Conservation (phyloP, 225 moss, liverwort and hornwort species). For the Anthoceros angustus region DNA sequence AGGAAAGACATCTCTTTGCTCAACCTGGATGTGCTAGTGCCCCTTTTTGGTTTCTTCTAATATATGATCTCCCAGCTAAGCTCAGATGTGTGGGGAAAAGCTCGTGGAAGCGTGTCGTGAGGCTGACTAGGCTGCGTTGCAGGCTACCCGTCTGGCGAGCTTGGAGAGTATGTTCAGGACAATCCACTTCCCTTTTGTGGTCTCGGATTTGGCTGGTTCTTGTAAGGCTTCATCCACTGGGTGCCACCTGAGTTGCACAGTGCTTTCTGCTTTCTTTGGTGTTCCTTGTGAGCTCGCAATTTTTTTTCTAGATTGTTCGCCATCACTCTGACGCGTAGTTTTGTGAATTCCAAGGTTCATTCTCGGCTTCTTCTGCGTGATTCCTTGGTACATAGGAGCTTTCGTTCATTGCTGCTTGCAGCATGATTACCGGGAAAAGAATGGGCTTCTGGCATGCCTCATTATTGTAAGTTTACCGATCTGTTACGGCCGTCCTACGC, state of each 20-base stretch:
- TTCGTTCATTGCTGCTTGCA: constrained; percentile 61
- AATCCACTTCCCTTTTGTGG: constrained; percentile 67
- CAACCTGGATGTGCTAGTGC: background rate
- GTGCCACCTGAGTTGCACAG: background rate
- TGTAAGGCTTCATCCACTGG: constrained; percentile 18
- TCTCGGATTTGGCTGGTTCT: constrained; percentile 79
- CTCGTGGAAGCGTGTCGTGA: background rate
- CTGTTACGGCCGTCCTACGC: background rate
- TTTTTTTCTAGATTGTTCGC: too few relatives aligned
- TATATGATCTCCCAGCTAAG: background rate
- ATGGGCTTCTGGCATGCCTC: constrained; percentile 61
- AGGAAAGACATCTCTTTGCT: background rate
- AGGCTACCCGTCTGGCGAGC: constrained; percentile 37
- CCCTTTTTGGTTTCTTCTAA: background rate
- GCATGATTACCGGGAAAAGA: constrained; percentile 54
- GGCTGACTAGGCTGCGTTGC: constrained; percentile 7
- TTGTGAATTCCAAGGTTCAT: constrained; percentile 31
- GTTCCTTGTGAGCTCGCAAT: background rate
- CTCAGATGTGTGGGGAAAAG: constrained; percentile 6
- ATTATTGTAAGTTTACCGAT: constrained; percentile 27
- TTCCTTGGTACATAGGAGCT: constrained; percentile 88
- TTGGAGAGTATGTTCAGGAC: constrained; percentile 30
- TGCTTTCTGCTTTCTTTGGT: background rate
- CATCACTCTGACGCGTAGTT: background rate
- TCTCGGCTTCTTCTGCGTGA: constrained; percentile 53